These are phyloP conservation scores for Talaromyces wortmannii DNA, from an alignment of 495 filamentous ascomycete species.

Conservation along the genomic window DNA sequence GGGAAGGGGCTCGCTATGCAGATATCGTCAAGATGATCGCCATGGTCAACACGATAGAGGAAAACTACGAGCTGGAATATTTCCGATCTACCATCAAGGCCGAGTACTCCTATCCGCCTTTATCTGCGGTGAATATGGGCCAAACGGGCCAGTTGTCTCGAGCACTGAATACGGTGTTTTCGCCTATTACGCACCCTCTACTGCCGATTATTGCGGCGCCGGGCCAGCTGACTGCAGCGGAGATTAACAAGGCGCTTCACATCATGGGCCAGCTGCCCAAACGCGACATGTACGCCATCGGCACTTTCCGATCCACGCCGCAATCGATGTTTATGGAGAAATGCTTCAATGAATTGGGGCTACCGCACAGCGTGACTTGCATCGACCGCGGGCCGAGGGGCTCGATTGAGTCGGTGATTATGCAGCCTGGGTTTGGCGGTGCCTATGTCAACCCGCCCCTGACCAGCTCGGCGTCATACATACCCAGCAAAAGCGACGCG, in stretches of 20 bases:
- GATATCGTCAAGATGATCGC: slow-evolving; percentile 89
- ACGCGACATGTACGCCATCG: slow-evolving; percentile 73
- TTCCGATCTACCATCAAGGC: slow-evolving; percentile 70
- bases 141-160: slow-evolving; percentile 75
- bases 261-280: slow-evolving; percentile 75
- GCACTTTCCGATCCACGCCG: slow-evolving; percentile 60
- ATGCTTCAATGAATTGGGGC: slow-evolving; percentile 77
- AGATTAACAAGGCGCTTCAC: slow-evolving; percentile 72
- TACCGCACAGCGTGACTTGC: slow-evolving; percentile 74
- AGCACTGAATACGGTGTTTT: slow-evolving; percentile 75
- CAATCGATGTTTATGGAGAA: slow-evolving; percentile 83
- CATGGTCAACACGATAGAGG: slow-evolving; percentile 67
- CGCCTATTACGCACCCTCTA: slow-evolving; percentile 77
- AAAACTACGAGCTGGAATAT: slow-evolving; percentile 83
- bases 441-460: slow-evolving; percentile 71
- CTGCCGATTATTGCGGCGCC: slow-evolving; percentile 80
- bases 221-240: slow-evolving; percentile 73
- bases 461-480: slow-evolving; percentile 38
- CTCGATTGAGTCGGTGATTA: slow-evolving; percentile 57
- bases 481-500: slow-evolving; percentile 62
- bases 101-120: slow-evolving; percentile 56
- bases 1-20: slow-evolving; percentile 62
- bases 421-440: slow-evolving; percentile 67
- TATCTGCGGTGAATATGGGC: slow-evolving; percentile 85
- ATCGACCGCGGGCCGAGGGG: slow-evolving; percentile 62